Evolutionary conservation across 192 early-diverging fungal species (phyloP), one percentile per base, ranked within the genome.

Genomic region (Spizellomyces punctatus): DNA sequence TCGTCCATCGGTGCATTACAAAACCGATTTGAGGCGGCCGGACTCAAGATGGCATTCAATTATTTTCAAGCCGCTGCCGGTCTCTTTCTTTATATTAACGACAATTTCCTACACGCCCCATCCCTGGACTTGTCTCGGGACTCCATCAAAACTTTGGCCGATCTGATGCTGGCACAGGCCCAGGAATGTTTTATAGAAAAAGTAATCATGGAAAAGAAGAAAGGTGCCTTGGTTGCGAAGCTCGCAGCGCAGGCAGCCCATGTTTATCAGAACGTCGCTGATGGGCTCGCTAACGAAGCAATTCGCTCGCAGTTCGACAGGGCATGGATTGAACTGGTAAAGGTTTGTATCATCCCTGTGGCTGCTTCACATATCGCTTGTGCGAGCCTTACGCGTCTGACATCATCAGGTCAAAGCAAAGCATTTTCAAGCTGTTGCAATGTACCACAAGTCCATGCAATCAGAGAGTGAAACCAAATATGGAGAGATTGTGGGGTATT

Each of bases 101-200:
- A 99, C 69, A 99, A 96, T 80, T 99, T 99, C 78, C 79, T 98
- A 63, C 97, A 99, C 72, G 94, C 97, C 21, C 97, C 97, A 0
- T 94, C 93, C 8, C 82, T 89, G 5, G 97, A 99, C 78, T 76
- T 99, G 54, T 92, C 94, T 65, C 84, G 93, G 42, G 95, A 97
- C 54, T 91, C 93, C 4, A 90, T 97, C 63, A 95, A 93, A 63
- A 82, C 91, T 58, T 76, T 99, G 14, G 83, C 84, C 19, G 85
- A 92, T 44, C 80, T 96, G 59, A 96, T 96, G 95, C 80, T 98
- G 46, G 93, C 91, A 1, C 96, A 98, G 79, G 94, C 95, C 1
- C 97, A 99, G 69, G 97, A 99, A 76, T 90, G 91, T 70, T 91
- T 93, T 61, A 71, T 94, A 50, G 94, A 95, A 76, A 95, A 94